Base-by-base conservation (phyloP, 768 basidiomycete genomes). In the Mycena leptocephala region DNA sequence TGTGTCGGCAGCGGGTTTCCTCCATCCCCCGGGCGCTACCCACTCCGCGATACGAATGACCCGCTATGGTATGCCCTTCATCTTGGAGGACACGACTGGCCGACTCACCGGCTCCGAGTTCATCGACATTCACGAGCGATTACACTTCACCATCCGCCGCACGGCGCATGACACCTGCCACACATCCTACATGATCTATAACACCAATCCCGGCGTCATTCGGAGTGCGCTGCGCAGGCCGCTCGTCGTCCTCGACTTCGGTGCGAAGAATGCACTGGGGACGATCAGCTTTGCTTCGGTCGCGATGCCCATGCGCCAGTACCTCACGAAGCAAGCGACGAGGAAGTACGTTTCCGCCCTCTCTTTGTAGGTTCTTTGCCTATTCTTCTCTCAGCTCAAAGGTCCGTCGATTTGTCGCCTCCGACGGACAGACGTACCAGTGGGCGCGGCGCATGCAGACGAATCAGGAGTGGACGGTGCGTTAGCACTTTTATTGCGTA, bases 41-140 rank as follows among this genome's bases (percentile, higher is more conserved):
- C 55, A 3, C 48, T 16, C 5, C 32, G 5, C 43, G 14, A 16
- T 64, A 8, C 22, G 46, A 2, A 86, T 86, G 84, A 87, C 88
- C 20, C 86, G 85, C 70, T 92, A 90, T 74, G 91, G 90, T 70
- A 85, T 93, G 79, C 90, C 92, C 48, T 90, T 85, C 82, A 89
- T 94, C 78, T 90, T 95, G 70, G 92, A 93, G 80, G 93, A 94
- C 85, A 89, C 85, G 70, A 90, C 89, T 9, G 93, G 93, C 6
- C 83, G 80, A 37, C 83, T 92, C 41, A 84, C 85, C 18, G 91
- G 89, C 39, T 89, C 92, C 5, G 89, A 92, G 24, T 95, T 92
- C 79, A 80, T 88, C 61, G 94, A 95, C 83, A 85, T 93, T 77
- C 86, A 94, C 82, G 91, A 91, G 61, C 92, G 93, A n/a, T 87